Conservation (phyloP, 805 yeast species). For the Kodamaea kaohsiungensis region DNA sequence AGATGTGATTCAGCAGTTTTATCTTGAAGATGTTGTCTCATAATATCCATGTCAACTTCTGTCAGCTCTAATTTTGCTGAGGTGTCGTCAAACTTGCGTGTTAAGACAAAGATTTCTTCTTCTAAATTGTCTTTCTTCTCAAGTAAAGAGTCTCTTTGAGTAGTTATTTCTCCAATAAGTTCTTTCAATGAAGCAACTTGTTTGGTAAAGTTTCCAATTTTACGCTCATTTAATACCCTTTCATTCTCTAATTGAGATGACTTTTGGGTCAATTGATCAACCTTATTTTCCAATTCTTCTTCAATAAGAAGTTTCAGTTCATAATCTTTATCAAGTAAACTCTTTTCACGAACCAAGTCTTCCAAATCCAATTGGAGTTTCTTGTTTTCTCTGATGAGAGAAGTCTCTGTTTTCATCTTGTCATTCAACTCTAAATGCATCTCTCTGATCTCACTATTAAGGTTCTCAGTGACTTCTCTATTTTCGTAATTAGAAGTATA, state of each 20-base stretch:
- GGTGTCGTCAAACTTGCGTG: constrained; percentile 27
- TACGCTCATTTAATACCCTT: constrained; percentile 35
- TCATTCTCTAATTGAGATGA: constrained; percentile 35
- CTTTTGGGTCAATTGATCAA: constrained; percentile 28
- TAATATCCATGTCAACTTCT: constrained; percentile 28
- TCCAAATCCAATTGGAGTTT: constrained; percentile 61
- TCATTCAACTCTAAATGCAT: constrained; percentile 54
- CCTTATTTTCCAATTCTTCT: constrained; percentile 35
- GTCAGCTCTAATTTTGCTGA: constrained; percentile 24
- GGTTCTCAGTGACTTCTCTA: constrained; percentile 43
- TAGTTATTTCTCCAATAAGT: constrained; percentile 58
- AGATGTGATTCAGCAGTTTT: constrained; percentile 35
- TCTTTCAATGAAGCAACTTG: constrained; percentile 60
- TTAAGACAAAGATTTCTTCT: constrained; percentile 27
- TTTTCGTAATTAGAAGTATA: constrained; percentile 47
- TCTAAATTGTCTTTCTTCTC: constrained; percentile 35
- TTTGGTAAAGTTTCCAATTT: constrained; percentile 33
- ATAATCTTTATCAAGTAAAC: constrained; percentile 29
- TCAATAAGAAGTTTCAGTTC: constrained; percentile 44
- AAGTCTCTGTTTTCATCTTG: constrained; percentile 65
- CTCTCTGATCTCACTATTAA: constrained; percentile 52
- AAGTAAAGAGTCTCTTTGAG: constrained; percentile 62
- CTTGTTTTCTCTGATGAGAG: constrained; percentile 62
- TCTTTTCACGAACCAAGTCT: constrained; percentile 31
- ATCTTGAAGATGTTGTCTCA: constrained; percentile 36